phyloP scores from a whole-genome alignment of 805 yeast genomes.

The Cyberlindnera xylosilytica region DNA sequence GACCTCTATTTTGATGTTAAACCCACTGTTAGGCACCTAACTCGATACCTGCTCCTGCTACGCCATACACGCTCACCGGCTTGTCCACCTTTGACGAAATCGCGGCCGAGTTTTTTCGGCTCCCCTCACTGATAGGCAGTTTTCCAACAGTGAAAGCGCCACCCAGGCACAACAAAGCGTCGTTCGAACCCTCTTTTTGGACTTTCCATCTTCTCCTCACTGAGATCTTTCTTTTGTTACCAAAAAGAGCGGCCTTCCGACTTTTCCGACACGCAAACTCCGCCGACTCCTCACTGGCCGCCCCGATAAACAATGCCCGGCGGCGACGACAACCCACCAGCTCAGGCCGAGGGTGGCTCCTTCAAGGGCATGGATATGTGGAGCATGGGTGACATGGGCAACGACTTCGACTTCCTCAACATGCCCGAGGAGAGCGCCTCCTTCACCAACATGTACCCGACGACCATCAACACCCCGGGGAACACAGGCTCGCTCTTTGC shows the following conservation, averaged over 20 bases:
- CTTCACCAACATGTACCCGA: constrained; percentile 8
- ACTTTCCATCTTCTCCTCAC: too few species aligned
- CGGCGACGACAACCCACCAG: neutral
- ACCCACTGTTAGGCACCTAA: too few species aligned
- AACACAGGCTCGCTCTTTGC: constrained; percentile 16
- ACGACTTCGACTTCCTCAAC: constrained; percentile 26
- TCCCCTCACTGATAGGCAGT: neutral
- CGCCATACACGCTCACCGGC: too few species aligned
- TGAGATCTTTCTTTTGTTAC: too few species aligned
- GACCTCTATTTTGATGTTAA: too few species aligned
- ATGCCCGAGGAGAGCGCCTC: constrained; percentile 20
- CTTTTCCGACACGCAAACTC: too few species aligned
- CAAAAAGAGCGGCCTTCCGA: too few species aligned
- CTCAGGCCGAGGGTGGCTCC: neutral
- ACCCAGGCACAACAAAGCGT: too few species aligned
- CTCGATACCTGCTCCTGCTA: too few species aligned
- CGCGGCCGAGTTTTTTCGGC: neutral
- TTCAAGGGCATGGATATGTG: constrained; percentile 16
- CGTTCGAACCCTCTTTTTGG: too few species aligned
- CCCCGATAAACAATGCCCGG: constrained; percentile 1
- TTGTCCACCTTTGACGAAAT: neutral
- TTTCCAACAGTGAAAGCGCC: too few species aligned
- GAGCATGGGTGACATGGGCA: constrained; percentile 17
- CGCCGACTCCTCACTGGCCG: too few species aligned
- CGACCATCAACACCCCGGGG: constrained; percentile 12